phyloP scores from a whole-genome alignment of 768 basidiomycete species.

The Clavulina sp. region DNA sequence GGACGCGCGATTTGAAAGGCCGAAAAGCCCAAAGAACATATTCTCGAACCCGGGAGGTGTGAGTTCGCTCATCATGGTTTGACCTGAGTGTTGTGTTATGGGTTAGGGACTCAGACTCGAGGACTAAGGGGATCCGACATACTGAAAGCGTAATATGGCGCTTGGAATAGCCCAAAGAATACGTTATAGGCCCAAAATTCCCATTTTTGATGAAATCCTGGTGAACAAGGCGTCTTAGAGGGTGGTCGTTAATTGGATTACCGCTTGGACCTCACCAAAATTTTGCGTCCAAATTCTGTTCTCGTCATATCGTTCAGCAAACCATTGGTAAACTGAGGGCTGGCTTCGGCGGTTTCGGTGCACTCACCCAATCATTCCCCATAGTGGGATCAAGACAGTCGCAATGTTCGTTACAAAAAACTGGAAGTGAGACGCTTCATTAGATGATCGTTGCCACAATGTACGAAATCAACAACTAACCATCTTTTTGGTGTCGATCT shows the following conservation, averaged over 20 bases:
- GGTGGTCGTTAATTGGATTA: background rate
- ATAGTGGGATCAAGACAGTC: constrained; percentile 61
- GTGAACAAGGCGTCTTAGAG: background rate
- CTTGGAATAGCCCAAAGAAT: constrained; percentile 66
- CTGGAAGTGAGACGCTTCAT: constrained; percentile 19
- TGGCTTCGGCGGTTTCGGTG: too few relatives aligned
- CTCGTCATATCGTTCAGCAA: constrained; percentile 59
- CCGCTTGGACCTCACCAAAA: constrained; percentile 32
- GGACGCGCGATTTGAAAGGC: constrained; percentile 69
- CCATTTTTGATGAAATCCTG: constrained; percentile 62
- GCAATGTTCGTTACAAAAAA: constrained; percentile 62
- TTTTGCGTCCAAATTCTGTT: constrained; percentile 65
- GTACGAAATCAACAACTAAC: constrained; percentile 20
- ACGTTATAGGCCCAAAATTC: constrained; percentile 83
- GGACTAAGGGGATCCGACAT: too few relatives aligned
- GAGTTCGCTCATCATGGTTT: constrained; percentile 35
- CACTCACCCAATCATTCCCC: constrained; percentile 21
- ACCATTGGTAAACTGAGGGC: too few relatives aligned
- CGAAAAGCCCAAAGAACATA: constrained; percentile 49
- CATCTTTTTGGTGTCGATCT: constrained; percentile 69
- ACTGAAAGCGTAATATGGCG: constrained; percentile 69
- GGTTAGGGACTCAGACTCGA: background rate
- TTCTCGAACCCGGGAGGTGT: constrained; percentile 79
- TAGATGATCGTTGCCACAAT: background rate
- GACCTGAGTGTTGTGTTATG: background rate